Percentiles rank a stretch among this genome's conserved stretches.
Evolutionary conservation across 257 asterid genomes (phyloP).

Genomic region (Ligustrum vulgare): DNA sequence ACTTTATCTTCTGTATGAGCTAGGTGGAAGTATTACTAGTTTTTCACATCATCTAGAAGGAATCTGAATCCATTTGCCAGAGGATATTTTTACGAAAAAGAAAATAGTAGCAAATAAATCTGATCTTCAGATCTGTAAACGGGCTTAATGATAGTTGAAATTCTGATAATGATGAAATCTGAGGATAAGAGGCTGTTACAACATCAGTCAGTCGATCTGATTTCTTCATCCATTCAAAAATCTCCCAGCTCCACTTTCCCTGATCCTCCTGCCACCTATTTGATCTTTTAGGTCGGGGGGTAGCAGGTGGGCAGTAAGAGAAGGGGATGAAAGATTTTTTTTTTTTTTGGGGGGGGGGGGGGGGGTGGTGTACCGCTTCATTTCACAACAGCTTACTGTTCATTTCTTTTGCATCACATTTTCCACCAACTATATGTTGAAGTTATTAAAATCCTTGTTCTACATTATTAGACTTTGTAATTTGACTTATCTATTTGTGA

Average conservation of each 20-base stretch:
- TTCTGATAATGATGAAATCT: slow-evolving; percentile 9
- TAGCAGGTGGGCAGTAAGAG: neutral
- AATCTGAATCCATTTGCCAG: neutral
- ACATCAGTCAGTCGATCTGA: neutral
- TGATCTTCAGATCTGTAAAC: slow-evolving; percentile 16
- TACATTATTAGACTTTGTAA: neutral
- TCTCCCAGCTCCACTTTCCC: neutral
- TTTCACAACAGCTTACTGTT: neutral
- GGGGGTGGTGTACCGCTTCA: neutral
- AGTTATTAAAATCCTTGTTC: neutral
- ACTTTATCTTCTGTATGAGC: neutral
- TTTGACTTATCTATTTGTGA: slow-evolving; percentile 1
- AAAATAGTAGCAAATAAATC: slow-evolving; percentile 1
- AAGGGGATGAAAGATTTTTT: neutral
- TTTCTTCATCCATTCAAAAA: neutral
- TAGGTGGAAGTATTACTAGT: neutral
- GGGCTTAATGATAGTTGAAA: slow-evolving; percentile 6
- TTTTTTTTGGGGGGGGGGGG: neutral
- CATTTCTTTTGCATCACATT: neutral
- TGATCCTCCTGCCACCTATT: neutral
- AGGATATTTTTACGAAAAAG: neutral
- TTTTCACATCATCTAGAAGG: neutral
- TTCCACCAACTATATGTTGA: neutral
- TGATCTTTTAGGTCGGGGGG: neutral
- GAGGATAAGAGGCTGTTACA: neutral